Percentiles rank a stretch among this genome's conserved stretches.
Conservation (phyloP, 257 asterid species). For the Solanum chilense region DNA sequence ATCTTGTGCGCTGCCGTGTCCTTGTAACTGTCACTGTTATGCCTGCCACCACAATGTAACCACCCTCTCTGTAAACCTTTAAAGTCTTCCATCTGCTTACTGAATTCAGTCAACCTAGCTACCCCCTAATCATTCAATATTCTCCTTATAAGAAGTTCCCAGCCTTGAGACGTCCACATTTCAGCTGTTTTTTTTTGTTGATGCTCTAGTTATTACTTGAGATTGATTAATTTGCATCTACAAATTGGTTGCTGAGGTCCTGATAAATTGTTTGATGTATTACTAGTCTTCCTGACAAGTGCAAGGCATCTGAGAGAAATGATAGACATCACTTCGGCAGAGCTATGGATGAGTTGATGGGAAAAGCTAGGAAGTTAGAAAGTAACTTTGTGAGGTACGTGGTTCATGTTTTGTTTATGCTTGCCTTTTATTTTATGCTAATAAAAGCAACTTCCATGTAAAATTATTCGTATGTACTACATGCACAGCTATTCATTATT, state of each 20-base stretch:
- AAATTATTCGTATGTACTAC: neutral
- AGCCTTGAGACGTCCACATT: neutral
- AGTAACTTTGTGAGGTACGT: conserved; percentile 55
- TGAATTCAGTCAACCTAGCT: neutral
- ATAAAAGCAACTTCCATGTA: neutral
- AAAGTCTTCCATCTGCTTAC: neutral
- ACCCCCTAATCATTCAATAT: neutral
- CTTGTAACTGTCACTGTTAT: neutral
- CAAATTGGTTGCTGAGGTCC: neutral
- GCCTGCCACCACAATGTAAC: neutral
- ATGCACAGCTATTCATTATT: neutral
- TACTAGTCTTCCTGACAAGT: conserved; percentile 25
- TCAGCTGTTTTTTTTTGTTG: neutral
- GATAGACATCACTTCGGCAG: conserved; percentile 20
- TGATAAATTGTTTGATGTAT: neutral
- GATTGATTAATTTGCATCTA: neutral
- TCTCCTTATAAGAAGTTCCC: neutral
- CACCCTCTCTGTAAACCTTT: neutral
- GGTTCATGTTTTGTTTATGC: neutral
- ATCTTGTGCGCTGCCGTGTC: neutral
- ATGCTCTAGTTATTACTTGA: neutral
- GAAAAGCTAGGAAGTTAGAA: conserved; percentile 53
- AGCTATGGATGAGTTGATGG: conserved; percentile 30
- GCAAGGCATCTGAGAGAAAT: conserved; percentile 18
- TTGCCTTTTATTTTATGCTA: neutral